Base-by-base conservation (phyloP, 129 eudicot species). In the Apium graveolens region DNA sequence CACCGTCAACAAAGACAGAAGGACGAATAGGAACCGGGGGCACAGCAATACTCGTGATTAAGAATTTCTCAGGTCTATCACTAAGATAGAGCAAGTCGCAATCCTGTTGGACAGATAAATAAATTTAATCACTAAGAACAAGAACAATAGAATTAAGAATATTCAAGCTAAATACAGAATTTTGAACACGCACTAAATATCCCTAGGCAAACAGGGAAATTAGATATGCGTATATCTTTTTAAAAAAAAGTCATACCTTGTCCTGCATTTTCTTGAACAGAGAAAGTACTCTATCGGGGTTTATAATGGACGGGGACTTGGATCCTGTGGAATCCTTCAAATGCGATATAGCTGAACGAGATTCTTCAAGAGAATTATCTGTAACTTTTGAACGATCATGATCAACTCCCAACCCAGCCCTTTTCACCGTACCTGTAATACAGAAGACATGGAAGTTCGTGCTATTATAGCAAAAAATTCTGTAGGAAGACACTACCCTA, bases 11-110 rank as follows among this genome's bases (percentile, higher is more conserved):
- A 83, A 85, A 81, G 73, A 90, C 97, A 70, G 99, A 96, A 76
- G 99, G 99, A 27, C 99, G 99, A 42, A 96, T 88, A 82, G 97
- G 86, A 81, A 81, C 79, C 21, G 97, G 99, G 70, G 97, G 97
- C 76, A 96, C 97, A 39, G 88, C 85, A 77, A 96, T 90, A 81
- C 82, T 85, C 55, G 91, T 92, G 63, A 90, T 79, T 37, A 96
- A 77, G 81, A 96, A 92, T 48, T 92, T 96, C 83, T 96, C 97
- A 3, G 99, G 99, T 87, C 97, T 92, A 81, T 89, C 97, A 57
- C 74, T 81, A 51, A 90, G 89, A 86, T 90, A 96, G 79, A 96
- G 99, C 90, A 96, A 78, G 79, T 90, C 97, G 76, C 99, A 96
- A 78, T 92, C 97, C 99, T 95, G 96, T 71, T 77, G 68, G 21